Base-by-base conservation (phyloP, 2,329 filamentous ascomycete species). In the Colletotrichum zoysiae region DNA sequence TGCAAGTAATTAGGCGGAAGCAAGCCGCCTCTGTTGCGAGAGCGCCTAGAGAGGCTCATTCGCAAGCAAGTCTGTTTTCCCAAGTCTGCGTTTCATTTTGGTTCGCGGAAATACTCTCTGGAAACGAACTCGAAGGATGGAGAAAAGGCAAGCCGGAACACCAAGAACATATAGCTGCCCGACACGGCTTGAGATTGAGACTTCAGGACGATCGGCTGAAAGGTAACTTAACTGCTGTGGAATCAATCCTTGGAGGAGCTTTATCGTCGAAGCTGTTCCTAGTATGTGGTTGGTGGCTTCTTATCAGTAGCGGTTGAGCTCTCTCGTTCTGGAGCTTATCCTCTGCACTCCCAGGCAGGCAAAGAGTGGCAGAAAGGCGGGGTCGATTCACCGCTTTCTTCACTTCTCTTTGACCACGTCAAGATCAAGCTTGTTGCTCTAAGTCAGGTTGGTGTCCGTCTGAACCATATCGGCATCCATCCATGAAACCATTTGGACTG, bases 231-330 rank as follows among this genome's bases (percentile, higher is more conserved):
- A 23, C 26, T 61, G 56, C 57, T 57, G 55, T 65, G 59, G 65
- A 62, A 68, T 40, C 16, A 58, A 68, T 40, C n/a, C 38, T 63
- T 68, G 58, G 30, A 61, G 40, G 65, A 72, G 70, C 65, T 72
- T 72, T 72, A 70, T 57, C 60, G 55, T 72, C 53, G 33, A 58
- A 72, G 70, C 53, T 65, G 55, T 48, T 20, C 46, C 30, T 56
- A 55, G 46, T 33, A 60, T 48, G 26, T 64, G 59, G 70, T 60
- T 72, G 65, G 55, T 38, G 46, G 51, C 55, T 40, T 44, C 65
- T 72, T 72, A 70, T 72, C 65, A 65, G 59, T 60, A 70, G 65
- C 59, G 44, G 35, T 50, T 60, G 59, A 71, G 69, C 69, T 71
- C 69, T 71, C 58, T 48, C 48, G 59, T 59, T 42, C 60, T 60